These are phyloP conservation scores for Secale cereale DNA, from an alignment of 176 grass and related monocot species.

Conservation along the genomic window DNA sequence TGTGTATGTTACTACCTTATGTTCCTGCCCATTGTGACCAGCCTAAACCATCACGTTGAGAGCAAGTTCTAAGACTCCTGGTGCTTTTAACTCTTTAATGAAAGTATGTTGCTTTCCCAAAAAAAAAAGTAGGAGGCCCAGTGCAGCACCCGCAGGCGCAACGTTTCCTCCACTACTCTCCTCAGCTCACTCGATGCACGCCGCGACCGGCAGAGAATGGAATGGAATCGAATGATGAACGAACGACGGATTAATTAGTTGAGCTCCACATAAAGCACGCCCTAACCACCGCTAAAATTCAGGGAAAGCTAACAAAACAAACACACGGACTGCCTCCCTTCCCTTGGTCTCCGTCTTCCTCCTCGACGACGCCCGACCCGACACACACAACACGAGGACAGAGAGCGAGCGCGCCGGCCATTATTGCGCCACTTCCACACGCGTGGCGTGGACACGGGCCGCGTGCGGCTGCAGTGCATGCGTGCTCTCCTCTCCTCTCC, in stretches of 20 bases:
- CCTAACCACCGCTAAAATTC: background rate
- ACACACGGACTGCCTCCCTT: too few relatives aligned
- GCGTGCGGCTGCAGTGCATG: background rate
- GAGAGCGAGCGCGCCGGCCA: background rate
- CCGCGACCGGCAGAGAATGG: background rate
- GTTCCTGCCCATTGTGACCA: too few relatives aligned
- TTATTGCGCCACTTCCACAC: conserved; percentile 22
- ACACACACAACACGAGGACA: background rate
- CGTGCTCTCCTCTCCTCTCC: background rate
- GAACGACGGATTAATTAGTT: conserved; percentile 1
- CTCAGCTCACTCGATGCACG: too few relatives aligned
- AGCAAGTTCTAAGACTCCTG: too few relatives aligned
- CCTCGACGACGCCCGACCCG: background rate
- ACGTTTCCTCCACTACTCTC: conserved; percentile 32
- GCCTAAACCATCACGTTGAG: too few relatives aligned
- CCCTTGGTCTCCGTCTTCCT: background rate
- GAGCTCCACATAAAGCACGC: conserved; percentile 15
- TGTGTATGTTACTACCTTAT: too few relatives aligned
- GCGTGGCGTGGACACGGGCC: conserved; percentile 8
- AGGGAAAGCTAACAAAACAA: too few relatives aligned
- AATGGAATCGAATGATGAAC: background rate
- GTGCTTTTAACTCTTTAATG: too few relatives aligned
- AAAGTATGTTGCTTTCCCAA: too few relatives aligned
- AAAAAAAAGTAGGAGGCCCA: too few relatives aligned
- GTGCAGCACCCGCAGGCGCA: background rate